phyloP scores from a whole-genome alignment of 2,329 filamentous ascomycete species.

The Chaetomium olivaceum region DNA sequence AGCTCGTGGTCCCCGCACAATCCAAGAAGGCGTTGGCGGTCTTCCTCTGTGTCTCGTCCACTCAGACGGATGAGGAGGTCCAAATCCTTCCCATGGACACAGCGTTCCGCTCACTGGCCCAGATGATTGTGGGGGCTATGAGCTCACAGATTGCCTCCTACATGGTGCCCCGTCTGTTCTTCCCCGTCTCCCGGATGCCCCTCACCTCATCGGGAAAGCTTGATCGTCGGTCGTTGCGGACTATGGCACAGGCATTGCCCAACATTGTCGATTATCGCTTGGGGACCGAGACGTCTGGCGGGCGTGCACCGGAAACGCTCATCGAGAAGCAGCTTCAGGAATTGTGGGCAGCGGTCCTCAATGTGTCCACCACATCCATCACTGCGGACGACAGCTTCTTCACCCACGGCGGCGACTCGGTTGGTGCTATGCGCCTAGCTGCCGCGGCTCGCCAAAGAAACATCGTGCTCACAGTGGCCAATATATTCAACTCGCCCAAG shows the following conservation, averaged over 20 bases:
- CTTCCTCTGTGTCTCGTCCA: conserved; percentile 23
- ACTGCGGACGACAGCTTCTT: conserved; percentile 39
- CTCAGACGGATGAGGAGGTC: conserved; percentile 29
- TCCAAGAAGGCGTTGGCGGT: conserved; percentile 25
- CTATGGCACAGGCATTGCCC: conserved; percentile 18
- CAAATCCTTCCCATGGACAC: conserved; percentile 28
- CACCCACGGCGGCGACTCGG: conserved; percentile 40
- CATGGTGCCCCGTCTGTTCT: conserved; percentile 33
- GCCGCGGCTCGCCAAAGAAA: conserved; percentile 36
- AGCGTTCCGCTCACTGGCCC: conserved; percentile 12
- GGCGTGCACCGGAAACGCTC: conserved; percentile 35
- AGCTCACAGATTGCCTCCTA: conserved; percentile 34
- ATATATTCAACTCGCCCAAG: conserved; percentile 29
- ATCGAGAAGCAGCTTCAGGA: conserved; percentile 48
- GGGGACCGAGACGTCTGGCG: conserved; percentile 29
- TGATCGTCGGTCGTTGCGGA: conserved; percentile 27
- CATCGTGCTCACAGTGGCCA: conserved; percentile 28
- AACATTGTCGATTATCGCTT: conserved; percentile 30
- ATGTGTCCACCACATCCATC: conserved; percentile 21
- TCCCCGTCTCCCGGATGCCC: conserved; percentile 34
- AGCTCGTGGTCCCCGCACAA: conserved; percentile 48
- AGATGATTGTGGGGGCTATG: conserved; percentile 28
- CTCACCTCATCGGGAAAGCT: conserved; percentile 32
- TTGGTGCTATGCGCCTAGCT: conserved; percentile 47
- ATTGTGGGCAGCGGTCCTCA: conserved; percentile 45